Evolutionary conservation across 2,329 filamentous ascomycete species (phyloP), one percentile per base, ranked within the genome.

Genomic region (Pyrenochaeta sp.): DNA sequence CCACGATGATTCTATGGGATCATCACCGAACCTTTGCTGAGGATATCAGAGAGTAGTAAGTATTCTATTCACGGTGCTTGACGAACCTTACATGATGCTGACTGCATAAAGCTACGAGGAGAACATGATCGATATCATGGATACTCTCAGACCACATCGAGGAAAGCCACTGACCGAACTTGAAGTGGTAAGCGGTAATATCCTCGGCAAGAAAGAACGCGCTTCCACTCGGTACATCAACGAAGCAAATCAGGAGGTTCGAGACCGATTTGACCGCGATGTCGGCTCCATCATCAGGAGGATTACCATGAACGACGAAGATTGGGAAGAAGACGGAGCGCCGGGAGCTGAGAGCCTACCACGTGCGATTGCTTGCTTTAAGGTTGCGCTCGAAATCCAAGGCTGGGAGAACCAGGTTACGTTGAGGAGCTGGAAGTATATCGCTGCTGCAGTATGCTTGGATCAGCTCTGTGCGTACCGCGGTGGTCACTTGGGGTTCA

Each of bases 61-160:
- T n/a, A n/a, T n/a, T 45, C 53, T 28, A 1, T 48, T 37, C 19
- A n/a, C 14, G 6, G 6, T 26, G 4, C 2, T 4, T 22, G 19
- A 9, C 7, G 4, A 35, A 13, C 23, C 28, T 50, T 7, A 47
- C 21, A 15, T 10, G 2, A 3, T 19, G n/a, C 9, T n/a, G n/a
- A n/a, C n/a, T n/a, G n/a, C n/a, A n/a, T n/a, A n/a, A n/a, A 70
- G 77, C 35, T 85, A 84, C 61, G 79, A 84, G 58, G 73, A 77
- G 15, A 75, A 73, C 46, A 68, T 85, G 27, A 42, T 71, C 15
- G 69, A 76, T 23, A 72, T 78, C 32, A 78, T 82, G 72, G 69
- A 73, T 46, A 65, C 60, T 4, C 50, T 65, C 23, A 57, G 56
- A 9, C 49, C 61, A 1, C 59, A 66, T 44, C 64, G 59, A 10